Base-by-base conservation (phyloP, 2,329 filamentous ascomycete genomes). In the Ophiocordyceps camponoti-rufipedis region DNA sequence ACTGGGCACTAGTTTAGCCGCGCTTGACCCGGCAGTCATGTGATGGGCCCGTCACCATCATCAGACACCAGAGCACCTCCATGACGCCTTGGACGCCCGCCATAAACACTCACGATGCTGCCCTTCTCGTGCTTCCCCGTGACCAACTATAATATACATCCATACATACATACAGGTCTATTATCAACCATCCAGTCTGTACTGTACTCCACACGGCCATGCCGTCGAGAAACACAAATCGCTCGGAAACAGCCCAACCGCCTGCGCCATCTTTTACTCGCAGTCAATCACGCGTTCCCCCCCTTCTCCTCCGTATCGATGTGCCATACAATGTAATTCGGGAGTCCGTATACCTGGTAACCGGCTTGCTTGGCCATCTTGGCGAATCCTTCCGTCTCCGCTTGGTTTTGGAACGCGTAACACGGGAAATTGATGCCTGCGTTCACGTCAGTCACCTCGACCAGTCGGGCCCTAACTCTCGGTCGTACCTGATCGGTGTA, bases 291-390 rank as follows among this genome's bases (percentile, higher is more conserved):
- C 53, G 65, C 59, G 60, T 96, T 96, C 32, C 87, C 86, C 32
- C 78, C 75, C 71, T 95, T 94, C 69, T 98, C 91, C 47, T 88
- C 78, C 2, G 91, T 98, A 62, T 98, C 91, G 56, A 94, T 85
- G 61, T 98, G 91, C 91, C 91, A 98, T 48, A 98, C 89, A 44
- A 98, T 81, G 61, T 98, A 98, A 62, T 98, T 98, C 40, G 89
- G 91, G 46, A 98, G 70, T 42, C 91, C 91, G 53, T 86, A 76
- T 28, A 98, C 91, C 57, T 85, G 74, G 61, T 95, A 96, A 41
- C 91, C 91, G 16, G 91, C 91, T 51, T 87, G 75, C 68, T 93
- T 95, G 48, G 91, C 91, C 91, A 98, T 98, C 63, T 93, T 94
- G 35, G 91, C 91, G 58, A 98, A 98, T 7, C 91, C 91, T 66